These are phyloP conservation scores for Malassezia brasiliensis DNA, from an alignment of 1,284 basidiomycete species.

Conservation along the genomic window DNA sequence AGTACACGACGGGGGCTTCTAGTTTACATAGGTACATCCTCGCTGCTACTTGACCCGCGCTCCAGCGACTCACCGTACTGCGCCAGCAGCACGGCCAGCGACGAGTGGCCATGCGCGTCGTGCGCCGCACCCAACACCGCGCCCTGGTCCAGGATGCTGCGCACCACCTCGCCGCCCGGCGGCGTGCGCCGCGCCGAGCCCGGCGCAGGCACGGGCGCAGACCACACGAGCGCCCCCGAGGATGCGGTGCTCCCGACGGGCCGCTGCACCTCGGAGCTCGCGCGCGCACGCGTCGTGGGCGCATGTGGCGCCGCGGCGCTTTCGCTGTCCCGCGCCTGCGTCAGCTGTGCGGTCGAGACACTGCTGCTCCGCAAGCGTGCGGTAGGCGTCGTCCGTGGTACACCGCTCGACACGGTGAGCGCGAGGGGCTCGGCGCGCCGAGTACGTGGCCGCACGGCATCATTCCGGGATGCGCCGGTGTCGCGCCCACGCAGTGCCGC, in stretches of 20 bases:
- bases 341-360: neutral
- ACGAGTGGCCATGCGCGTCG: neutral
- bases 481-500: too few relatives aligned
- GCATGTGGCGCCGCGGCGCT: neutral
- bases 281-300: conserved; percentile 7
- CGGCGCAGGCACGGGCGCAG: too few relatives aligned
- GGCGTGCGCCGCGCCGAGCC: neutral
- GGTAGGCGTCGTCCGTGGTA: neutral
- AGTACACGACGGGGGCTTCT: conserved; percentile 2
- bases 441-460: too few relatives aligned
- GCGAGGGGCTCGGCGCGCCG: too few relatives aligned
- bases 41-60: neutral
- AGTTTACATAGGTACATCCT: conserved; percentile 1
- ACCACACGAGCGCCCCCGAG: too few relatives aligned
- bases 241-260: too few relatives aligned
- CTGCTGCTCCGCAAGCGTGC: conserved; percentile 14
- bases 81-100: neutral
- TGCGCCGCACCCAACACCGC: neutral
- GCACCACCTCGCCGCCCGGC: neutral
- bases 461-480: too few relatives aligned
- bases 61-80: conserved; percentile 3
- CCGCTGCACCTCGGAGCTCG: conserved; percentile 11
- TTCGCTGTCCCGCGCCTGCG: too few relatives aligned
- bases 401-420: too few relatives aligned
- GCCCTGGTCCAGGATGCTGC: neutral